Evolutionary conservation across 768 basidiomycete genomes (phyloP).

Genomic region (Mycena pura): DNA sequence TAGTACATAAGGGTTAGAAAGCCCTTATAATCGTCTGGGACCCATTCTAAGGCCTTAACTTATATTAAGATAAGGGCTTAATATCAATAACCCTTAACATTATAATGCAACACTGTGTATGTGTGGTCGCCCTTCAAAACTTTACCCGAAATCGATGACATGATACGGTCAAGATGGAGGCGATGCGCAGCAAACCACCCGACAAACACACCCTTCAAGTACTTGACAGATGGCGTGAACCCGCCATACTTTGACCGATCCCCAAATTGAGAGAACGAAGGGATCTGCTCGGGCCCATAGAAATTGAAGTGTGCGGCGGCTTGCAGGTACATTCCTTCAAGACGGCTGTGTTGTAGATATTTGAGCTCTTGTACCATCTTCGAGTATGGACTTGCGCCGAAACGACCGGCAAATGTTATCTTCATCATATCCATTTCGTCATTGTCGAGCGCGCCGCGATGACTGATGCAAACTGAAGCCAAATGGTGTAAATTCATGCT

Average conservation of each 20-base stretch:
- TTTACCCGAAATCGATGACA: conserved; percentile 15
- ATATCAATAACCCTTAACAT: no score
- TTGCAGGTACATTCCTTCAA: conserved; percentile 25
- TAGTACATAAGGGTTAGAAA: no score
- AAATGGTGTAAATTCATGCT: no score
- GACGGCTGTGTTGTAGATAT: conserved; percentile 14
- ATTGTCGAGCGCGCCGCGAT: conserved; percentile 16
- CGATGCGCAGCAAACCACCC: conserved; percentile 18
- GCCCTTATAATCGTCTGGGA: no score
- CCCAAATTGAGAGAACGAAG: conserved; percentile 18
- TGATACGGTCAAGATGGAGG: conserved; percentile 19
- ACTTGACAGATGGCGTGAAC: conserved; percentile 17
- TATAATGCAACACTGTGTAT: no score
- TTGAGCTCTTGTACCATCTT: conserved; percentile 22
- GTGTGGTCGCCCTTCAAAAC: conserved; percentile 26
- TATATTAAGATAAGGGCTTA: no score
- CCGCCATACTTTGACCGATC: conserved; percentile 18
- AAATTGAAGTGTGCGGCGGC: conserved; percentile 12
- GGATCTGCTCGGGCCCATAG: conserved; percentile 6
- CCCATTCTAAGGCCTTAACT: no score
- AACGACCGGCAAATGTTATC: conserved; percentile 18
- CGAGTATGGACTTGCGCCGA: conserved; percentile 23
- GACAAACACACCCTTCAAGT: conserved; percentile 24
- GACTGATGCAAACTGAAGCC: conserved; percentile 10
- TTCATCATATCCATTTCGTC: conserved; percentile 20